A percentile compares a stretch with the other conserved stretches of the same genome.
Evolutionary conservation across 345 rosid genomes (phyloP).

Genomic region (Chamaenerion angustifolium): DNA sequence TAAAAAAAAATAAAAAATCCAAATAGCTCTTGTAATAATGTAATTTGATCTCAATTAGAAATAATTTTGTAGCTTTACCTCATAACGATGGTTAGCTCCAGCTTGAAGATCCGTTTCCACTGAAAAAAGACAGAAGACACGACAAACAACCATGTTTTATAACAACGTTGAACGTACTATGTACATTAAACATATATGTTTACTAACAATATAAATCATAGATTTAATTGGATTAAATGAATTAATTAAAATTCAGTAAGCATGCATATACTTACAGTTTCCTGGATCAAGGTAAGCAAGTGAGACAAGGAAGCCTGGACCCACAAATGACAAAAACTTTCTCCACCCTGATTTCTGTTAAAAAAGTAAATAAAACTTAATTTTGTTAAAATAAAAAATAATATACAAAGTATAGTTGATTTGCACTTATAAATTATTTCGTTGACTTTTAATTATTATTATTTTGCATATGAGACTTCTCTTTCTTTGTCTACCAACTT

Average conservation of each 20-base stretch:
- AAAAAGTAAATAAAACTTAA: neutral
- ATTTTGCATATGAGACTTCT: too few relatives aligned
- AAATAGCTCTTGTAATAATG: too few relatives aligned
- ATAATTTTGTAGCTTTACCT: slow-evolving; percentile 4
- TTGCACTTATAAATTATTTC: too few relatives aligned
- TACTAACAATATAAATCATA: neutral
- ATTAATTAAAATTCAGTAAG: neutral
- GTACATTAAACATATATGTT: too few relatives aligned
- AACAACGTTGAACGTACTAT: too few relatives aligned
- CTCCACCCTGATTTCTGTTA: slow-evolving; percentile 41
- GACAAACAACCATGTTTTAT: neutral
- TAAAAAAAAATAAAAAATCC: neutral
- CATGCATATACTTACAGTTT: slow-evolving; percentile 17
- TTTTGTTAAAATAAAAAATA: neutral
- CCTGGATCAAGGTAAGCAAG: slow-evolving; percentile 63
- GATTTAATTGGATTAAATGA: too few relatives aligned
- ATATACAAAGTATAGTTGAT: too few relatives aligned
- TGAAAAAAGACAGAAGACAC: neutral
- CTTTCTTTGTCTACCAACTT: too few relatives aligned
- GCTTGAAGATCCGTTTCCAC: slow-evolving; percentile 25
- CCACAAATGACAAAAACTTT: slow-evolving; percentile 35
- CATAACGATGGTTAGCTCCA: slow-evolving; percentile 18
- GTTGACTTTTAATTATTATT: too few relatives aligned
- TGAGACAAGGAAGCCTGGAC: slow-evolving; percentile 53
- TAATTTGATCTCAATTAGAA: too few relatives aligned